These are phyloP conservation scores for Epichloe uncinata DNA, from an alignment of 2,329 filamentous ascomycete species.

Conservation along the genomic window DNA sequence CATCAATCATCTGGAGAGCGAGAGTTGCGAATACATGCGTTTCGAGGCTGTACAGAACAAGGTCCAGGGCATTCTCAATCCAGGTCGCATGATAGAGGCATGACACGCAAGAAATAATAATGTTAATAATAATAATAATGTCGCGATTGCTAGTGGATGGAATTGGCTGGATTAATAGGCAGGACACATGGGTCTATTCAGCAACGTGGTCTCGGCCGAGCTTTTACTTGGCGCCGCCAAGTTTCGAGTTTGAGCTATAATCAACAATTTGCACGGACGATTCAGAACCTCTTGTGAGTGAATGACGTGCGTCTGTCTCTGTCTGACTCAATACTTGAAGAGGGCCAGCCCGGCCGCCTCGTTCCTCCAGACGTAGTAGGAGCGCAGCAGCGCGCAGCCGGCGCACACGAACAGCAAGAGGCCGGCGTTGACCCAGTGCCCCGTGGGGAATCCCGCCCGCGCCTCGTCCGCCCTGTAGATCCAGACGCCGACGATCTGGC, in stretches of 20 bases:
- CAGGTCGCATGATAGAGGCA: neutral
- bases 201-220: too few species aligned
- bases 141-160: neutral
- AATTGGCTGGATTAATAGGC: neutral
- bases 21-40: neutral
- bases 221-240: too few species aligned
- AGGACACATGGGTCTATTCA: too few species aligned
- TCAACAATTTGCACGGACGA: too few species aligned
- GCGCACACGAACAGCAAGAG: constrained; percentile 42
- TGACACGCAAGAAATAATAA: neutral
- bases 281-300: too few species aligned
- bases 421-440: constrained; percentile 53
- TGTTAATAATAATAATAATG: too few species aligned
- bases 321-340: neutral
- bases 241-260: too few species aligned
- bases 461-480: constrained; percentile 56
- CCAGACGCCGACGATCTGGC: constrained; percentile 62
- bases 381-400: neutral
- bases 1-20: neutral
- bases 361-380: neutral
- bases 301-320: too few species aligned
- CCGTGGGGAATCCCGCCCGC: constrained; percentile 50
- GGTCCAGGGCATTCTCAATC: neutral
- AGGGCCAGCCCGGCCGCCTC: neutral
- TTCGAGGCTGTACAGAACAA: neutral